Base-by-base conservation (phyloP, 768 basidiomycete genomes). In the Cubamyces sp. region DNA sequence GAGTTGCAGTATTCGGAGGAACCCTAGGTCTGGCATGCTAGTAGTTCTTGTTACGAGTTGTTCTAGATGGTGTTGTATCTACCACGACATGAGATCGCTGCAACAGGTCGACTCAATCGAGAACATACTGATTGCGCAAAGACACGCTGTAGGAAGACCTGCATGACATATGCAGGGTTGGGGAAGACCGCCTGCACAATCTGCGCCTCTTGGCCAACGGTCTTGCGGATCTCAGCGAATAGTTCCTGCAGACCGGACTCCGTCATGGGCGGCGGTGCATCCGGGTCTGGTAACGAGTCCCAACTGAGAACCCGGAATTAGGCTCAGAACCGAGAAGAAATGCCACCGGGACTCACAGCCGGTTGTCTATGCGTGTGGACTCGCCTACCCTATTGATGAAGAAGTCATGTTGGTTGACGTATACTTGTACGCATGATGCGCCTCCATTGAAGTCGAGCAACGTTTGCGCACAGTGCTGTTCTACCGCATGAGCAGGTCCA, bases 331-430 rank as follows among this genome's bases (percentile, higher is more conserved):
- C n/a, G 40, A 42, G 25, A 7, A 11, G 11, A 16, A 52, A 25
- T 25, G 53, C 39, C 18, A n/a, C 0, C 23, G 28, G 26, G 5
- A 73, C 84, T 55, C 59, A 90, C 85, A 90, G 72, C 57, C 82
- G 78, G 68, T 88, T 87, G 34, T 84, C 79, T 42, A 77, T 75
- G 15, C 82, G 75, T 61, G 82, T 81, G 34, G 80, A 79, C 54
- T 88, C 88, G 39, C 90, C 87, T 41, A 93, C 87, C 56, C 92
- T 86, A 72, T 96, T 96, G 73, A 98, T 98, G 81, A 99, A 99
- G 80, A 99, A 99, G 73, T 98, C 97, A 69, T 99, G 97, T 72
- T 99, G 97, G 70, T 98, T 99, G 57, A 99, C 97, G 69, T 98
- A 99, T 14, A 98, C 93, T 75, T 98, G 96, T 5, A 99, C 91